phyloP scores from a whole-genome alignment of 306 rosid species.

The Canavalia gladiata region DNA sequence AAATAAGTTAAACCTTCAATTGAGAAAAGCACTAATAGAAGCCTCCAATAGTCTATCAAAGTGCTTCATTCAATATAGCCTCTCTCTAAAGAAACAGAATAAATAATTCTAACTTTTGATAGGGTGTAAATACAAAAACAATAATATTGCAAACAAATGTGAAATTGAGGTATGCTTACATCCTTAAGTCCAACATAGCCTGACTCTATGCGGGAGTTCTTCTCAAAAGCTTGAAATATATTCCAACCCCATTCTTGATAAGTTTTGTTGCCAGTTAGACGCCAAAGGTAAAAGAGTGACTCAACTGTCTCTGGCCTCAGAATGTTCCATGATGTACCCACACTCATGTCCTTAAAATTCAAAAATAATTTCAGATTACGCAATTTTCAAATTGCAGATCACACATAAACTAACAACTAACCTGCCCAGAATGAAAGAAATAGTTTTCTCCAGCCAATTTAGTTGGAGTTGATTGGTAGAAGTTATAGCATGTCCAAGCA shows the following conservation, averaged over 20 bases:
- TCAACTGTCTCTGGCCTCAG: slow-evolving; percentile 97
- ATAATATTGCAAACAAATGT: slow-evolving; percentile 40
- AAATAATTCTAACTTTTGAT: slow-evolving; percentile 24
- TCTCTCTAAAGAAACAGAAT: slow-evolving; percentile 18
- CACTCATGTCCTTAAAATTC: slow-evolving; percentile 79
- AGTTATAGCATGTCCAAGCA: slow-evolving; percentile 99
- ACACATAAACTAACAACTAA: slow-evolving; percentile 53
- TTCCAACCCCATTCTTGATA: slow-evolving; percentile 99
- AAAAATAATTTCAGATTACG: slow-evolving; percentile 39
- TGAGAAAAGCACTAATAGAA: neutral
- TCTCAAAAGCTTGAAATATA: slow-evolving; percentile 97
- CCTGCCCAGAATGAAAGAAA: slow-evolving; percentile 85
- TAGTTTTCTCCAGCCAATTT: slow-evolving; percentile 99
- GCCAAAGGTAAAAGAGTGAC: slow-evolving; percentile 97
- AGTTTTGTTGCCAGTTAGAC: slow-evolving; percentile 93
- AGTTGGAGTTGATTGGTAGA: slow-evolving; percentile 94
- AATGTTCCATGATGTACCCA: slow-evolving; percentile 99
- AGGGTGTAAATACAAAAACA: neutral
- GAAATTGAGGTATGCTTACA: slow-evolving; percentile 64
- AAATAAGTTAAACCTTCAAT: slow-evolving; percentile 8
- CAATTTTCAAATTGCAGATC: slow-evolving; percentile 23
- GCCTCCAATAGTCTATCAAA: slow-evolving; percentile 16
- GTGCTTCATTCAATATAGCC: slow-evolving; percentile 22
- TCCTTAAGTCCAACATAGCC: slow-evolving; percentile 99
- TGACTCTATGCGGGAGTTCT: slow-evolving; percentile 86